Evolutionary conservation across 306 rosid genomes (phyloP).

Genomic region (Cyclanthera cordifolia): DNA sequence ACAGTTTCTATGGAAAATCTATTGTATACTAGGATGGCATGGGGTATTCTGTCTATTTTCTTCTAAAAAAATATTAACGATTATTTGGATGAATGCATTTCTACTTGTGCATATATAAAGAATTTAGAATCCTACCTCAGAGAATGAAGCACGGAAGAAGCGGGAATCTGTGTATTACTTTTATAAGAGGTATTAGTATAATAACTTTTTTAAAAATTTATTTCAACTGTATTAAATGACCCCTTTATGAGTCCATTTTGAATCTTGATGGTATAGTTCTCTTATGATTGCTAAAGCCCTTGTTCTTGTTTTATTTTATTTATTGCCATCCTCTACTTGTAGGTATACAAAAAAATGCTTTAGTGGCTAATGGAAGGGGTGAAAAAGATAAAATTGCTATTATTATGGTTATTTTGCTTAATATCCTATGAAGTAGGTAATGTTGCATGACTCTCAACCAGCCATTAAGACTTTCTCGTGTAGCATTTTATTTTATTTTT

Average conservation of each 20-base stretch:
- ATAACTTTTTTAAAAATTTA: no score
- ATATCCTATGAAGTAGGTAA: background rate
- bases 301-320: slow-evolving; percentile 13
- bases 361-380: slow-evolving; percentile 55
- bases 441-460: background rate
- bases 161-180: background rate
- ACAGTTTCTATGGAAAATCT: no score
- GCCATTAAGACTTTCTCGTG: background rate
- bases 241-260: background rate
- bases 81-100: background rate
- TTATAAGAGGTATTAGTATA: background rate
- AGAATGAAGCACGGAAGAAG: background rate
- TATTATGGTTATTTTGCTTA: background rate
- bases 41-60: background rate
- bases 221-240: background rate
- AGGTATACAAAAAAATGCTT: slow-evolving; percentile 68
- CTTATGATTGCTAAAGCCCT: background rate
- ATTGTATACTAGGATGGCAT: background rate
- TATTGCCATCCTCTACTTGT: slow-evolving; percentile 1
- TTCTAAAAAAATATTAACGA: background rate
- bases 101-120: no score
- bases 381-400: slow-evolving; percentile 71
- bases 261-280: background rate
- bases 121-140: background rate
- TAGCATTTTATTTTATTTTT: background rate